These are phyloP conservation scores for Echeveria elegans DNA, from an alignment of 164 flowering plant species.

Conservation along the genomic window DNA sequence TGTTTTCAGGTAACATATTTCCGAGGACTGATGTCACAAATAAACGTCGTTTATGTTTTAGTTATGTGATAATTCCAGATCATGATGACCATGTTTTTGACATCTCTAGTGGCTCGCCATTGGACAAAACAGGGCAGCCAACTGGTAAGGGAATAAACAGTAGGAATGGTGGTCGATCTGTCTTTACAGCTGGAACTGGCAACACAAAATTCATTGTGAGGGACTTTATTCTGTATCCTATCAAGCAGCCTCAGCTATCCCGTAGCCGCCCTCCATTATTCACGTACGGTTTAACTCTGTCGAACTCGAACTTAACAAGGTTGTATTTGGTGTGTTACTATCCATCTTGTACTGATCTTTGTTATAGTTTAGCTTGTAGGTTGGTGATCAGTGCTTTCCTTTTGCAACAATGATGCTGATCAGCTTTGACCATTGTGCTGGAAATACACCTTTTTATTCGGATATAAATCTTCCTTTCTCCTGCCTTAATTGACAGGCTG, in stretches of 20 bases:
- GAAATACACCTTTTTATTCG: neutral
- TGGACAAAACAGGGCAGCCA: neutral
- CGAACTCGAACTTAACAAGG: neutral
- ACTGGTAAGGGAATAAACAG: neutral
- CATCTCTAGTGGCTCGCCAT: slow-evolving; percentile 3
- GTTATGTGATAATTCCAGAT: neutral
- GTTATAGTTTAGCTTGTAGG: neutral
- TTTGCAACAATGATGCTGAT: neutral
- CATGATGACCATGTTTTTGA: neutral
- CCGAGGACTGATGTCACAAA: neutral
- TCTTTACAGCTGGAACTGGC: neutral
- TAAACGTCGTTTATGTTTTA: neutral
- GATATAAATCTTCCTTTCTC: neutral
- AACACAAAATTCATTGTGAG: neutral
- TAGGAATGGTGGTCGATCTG: neutral
- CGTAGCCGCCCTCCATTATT: neutral
- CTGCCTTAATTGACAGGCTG: too few species aligned
- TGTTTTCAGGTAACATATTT: neutral
- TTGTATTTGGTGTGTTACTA: neutral
- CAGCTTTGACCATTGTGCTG: neutral
- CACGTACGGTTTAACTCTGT: neutral
- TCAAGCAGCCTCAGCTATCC: neutral
- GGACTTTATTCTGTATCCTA: neutral
- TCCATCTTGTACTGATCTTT: neutral
- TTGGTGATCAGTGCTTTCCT: neutral